Percentiles rank a stretch among this genome's conserved stretches.
phyloP scores from a whole-genome alignment of 1,284 basidiomycete species.

The Microbotryum violaceum region DNA sequence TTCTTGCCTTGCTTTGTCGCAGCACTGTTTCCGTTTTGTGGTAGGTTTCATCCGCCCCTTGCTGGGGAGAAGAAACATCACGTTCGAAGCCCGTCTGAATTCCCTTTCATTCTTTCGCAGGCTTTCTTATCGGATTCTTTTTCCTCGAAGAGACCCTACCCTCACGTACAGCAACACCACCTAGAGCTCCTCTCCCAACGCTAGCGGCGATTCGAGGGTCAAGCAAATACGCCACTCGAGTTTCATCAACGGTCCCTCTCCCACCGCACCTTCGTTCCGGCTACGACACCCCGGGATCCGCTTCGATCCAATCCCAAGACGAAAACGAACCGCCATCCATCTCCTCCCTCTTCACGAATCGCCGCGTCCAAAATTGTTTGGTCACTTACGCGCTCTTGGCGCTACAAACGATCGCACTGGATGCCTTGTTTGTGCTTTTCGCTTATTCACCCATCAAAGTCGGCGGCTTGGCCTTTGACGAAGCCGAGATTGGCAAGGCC shows the following conservation, averaged over 20 bases:
- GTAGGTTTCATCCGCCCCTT: not conserved
- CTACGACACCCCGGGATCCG: not conserved
- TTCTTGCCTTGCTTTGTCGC: constrained; percentile 41
- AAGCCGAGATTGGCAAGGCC: constrained; percentile 35
- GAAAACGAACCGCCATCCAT: constrained; percentile 5
- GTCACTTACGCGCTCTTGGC: constrained; percentile 23
- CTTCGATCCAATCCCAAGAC: too few species aligned
- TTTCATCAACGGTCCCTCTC: not conserved
- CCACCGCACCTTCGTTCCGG: not conserved
- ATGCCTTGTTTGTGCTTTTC: constrained; percentile 33
- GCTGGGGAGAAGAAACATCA: not conserved
- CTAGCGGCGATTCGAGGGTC: not conserved
- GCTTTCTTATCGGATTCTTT: constrained; percentile 37
- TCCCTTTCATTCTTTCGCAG: not conserved
- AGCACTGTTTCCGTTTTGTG: constrained; percentile 35
- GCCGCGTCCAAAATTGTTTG: not conserved
- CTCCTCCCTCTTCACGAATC: constrained; percentile 8
- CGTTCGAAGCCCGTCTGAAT: not conserved
- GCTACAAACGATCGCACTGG: constrained; percentile 25
- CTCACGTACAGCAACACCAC: not conserved
- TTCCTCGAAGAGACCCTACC: constrained; percentile 39
- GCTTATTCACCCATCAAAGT: constrained; percentile 25
- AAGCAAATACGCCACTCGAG: constrained; percentile 5
- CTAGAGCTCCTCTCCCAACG: not conserved
- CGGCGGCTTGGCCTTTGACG: constrained; percentile 29